phyloP scores from a whole-genome alignment of 2,329 filamentous ascomycete genomes.

The Pyricularia pennisetigena region DNA sequence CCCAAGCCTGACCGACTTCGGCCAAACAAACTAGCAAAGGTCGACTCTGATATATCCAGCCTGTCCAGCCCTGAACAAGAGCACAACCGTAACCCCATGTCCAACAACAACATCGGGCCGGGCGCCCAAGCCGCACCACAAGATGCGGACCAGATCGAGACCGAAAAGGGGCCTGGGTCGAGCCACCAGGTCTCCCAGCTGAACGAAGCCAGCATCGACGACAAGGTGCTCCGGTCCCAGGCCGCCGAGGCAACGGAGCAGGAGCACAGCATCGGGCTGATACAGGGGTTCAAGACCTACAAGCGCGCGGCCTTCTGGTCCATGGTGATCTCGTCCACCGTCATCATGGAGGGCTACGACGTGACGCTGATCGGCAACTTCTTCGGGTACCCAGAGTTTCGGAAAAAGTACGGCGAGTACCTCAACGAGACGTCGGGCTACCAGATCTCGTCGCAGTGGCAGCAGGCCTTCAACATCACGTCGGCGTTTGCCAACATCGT shows the following conservation, averaged over 20 bases:
- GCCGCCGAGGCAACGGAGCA: slow-evolving; percentile 24
- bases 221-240: slow-evolving; percentile 26
- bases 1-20: not conserved
- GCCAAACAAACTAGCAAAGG: not conserved
- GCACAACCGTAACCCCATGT: not conserved
- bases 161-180: slow-evolving; percentile 16
- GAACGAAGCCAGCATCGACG: slow-evolving; percentile 20
- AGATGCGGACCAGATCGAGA: not conserved
- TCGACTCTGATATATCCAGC: not conserved
- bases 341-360: slow-evolving; percentile 43
- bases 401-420: slow-evolving; percentile 28
- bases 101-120: not conserved
- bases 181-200: slow-evolving; percentile 16
- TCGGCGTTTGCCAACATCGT: slow-evolving; percentile 24
- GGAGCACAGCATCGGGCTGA: slow-evolving; percentile 25
- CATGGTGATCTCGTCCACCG: slow-evolving; percentile 13
- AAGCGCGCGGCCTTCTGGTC: slow-evolving; percentile 29
- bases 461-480: slow-evolving; percentile 32
- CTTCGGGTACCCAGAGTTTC: slow-evolving; percentile 30
- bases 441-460: slow-evolving; percentile 40
- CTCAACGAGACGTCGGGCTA: slow-evolving; percentile 24
- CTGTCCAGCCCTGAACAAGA: not conserved
- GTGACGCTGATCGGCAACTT: slow-evolving; percentile 35
- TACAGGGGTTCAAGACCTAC: slow-evolving; percentile 27
- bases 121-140: not conserved